These are phyloP conservation scores for Gossypium trilobum DNA, from an alignment of 441 rosid genomes.

Conservation along the genomic window DNA sequence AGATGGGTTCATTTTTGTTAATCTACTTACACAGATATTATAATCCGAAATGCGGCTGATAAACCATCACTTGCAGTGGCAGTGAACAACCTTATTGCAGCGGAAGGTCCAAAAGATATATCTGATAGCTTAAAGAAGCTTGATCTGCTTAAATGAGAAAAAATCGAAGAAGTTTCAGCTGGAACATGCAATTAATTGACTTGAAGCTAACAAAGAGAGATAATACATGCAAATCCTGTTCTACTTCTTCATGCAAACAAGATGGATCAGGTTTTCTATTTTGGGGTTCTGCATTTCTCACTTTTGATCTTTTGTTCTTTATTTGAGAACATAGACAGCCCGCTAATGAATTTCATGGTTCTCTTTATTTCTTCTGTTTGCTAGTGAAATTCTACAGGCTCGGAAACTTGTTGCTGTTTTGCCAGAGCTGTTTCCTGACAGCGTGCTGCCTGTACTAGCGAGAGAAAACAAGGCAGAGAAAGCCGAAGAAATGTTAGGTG, in stretches of 20 bases:
- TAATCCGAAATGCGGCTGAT: conserved; percentile 58
- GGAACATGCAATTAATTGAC: conserved; percentile 41
- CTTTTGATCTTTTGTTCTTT: conserved; percentile 2
- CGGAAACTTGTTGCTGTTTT: conserved; percentile 64
- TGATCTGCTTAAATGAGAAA: conserved; percentile 63
- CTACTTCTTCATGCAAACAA: conserved; percentile 82
- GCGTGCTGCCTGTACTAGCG: conserved; percentile 53
- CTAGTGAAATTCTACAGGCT: conserved; percentile 48
- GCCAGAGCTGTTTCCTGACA: conserved; percentile 48
- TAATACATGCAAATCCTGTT: conserved; percentile 63
- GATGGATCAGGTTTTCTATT: conserved; percentile 51
- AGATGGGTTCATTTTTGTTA: neutral
- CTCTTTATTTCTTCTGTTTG: neutral
- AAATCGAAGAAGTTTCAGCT: conserved; percentile 57
- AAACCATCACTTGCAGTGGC: conserved; percentile 79
- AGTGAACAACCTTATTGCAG: conserved; percentile 61
- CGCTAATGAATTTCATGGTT: neutral
- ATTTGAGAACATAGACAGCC: neutral
- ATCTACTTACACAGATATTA: conserved; percentile 38
- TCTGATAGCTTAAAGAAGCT: conserved; percentile 77
- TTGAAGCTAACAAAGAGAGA: conserved; percentile 67
- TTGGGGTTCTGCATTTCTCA: conserved; percentile 13
- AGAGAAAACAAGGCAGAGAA: conserved; percentile 71
- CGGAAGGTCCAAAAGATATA: conserved; percentile 70
- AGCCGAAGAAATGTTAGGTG: conserved; percentile 74